These are phyloP conservation scores for Metschnikowia noctiluminum DNA, from an alignment of 805 yeast species.

Conservation along the genomic window DNA sequence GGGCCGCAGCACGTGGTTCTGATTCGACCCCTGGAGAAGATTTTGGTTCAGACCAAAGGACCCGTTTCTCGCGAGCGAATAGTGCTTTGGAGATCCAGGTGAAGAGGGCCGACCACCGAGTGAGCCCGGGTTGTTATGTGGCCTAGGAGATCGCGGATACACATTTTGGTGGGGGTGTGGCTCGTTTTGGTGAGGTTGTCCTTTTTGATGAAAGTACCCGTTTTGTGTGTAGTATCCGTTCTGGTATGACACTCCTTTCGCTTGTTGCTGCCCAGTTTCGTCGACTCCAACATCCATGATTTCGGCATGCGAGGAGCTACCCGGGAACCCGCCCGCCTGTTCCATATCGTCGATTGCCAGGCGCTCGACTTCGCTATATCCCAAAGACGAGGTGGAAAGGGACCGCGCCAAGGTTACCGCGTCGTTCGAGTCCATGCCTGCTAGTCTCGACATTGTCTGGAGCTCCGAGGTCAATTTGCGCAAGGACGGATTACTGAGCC, in stretches of 20 bases:
- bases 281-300: slow-evolving; percentile 16
- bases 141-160: no score
- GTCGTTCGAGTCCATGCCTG: slow-evolving; percentile 75
- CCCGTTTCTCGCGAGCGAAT: neutral
- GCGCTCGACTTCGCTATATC: slow-evolving; percentile 50
- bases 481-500: slow-evolving; percentile 54
- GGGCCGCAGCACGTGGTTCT: neutral
- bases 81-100: neutral
- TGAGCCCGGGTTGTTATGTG: no score
- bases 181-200: no score
- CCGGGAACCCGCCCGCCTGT: slow-evolving; percentile 14
- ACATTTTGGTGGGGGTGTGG: no score
- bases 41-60: neutral
- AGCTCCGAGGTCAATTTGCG: slow-evolving; percentile 73
- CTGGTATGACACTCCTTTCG: neutral
- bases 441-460: slow-evolving; percentile 67
- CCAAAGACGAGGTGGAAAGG: slow-evolving; percentile 65
- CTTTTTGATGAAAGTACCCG: no score
- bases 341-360: slow-evolving; percentile 36
- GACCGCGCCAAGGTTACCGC: slow-evolving; percentile 82
- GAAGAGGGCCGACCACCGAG: no score
- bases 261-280: slow-evolving; percentile 6
- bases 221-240: neutral
- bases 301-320: slow-evolving; percentile 9
- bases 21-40: neutral